Base-by-base conservation (phyloP, 2,329 filamentous ascomycete species). In the Colletotrichum acutatum region DNA sequence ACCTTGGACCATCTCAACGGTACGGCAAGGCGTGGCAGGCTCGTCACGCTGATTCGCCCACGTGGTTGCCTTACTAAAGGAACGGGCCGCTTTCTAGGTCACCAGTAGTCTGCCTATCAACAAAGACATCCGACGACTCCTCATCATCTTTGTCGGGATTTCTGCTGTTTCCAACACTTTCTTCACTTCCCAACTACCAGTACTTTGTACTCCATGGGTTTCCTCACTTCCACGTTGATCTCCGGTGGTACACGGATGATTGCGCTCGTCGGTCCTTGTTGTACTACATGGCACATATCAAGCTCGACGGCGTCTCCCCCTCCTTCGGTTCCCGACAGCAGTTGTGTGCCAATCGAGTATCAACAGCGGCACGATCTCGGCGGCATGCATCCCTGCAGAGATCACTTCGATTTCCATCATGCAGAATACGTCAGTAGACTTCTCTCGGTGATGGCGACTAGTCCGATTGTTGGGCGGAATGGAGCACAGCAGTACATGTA, bases 371-470 rank as follows among this genome's bases (percentile, higher is more conserved):
- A 70, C 46, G 60, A 70, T 72, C 60, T 60, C 70, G 66, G 66
- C 56, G 49, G n/a, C n/a, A 22, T 65, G 71, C 67, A 73, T 66
- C 71, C 71, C 67, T 73, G 67, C 61, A 73, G 49, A 65, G 66
- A 71, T 73, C 56, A 24, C 56, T 30, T 71, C 28, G 49, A 66
- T 61, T 61, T 34, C 42, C 58, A 16, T 53, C 53, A 30, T 22
- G 26, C 53, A 32, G 49, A 42, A 42, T 16, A 58, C 37, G 34
- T 34, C 46, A 42, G 14, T 49, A 28, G 28, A 24, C 57, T 37
- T n/a, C 14, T 28, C 24, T 22, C 26, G 22, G 56, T n/a, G 16
- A 28, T 28, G 58, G 11, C 30, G 14, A 28, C 42, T 34, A 37
- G 37, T 59, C 28, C 28, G 54, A 34, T 37, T 16, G 28, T 3